phyloP scores from a whole-genome alignment of 768 basidiomycete genomes.

The Pleurotus pulmonarius region DNA sequence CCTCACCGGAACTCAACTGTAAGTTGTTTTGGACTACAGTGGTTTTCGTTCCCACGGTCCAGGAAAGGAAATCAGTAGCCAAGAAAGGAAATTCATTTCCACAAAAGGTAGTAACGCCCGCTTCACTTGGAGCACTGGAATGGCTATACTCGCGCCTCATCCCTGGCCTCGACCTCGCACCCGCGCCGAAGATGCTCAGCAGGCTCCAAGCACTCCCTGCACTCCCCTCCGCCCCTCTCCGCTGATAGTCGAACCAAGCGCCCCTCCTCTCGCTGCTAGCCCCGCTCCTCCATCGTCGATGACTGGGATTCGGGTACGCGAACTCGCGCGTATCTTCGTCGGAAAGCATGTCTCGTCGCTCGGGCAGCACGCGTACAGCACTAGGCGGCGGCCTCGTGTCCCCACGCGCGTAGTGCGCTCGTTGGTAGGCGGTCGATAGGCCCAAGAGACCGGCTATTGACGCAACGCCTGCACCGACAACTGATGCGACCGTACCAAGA shows the following conservation, averaged over 20 bases:
- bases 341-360: constrained; percentile 70
- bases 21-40: no score
- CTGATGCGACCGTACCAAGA: constrained; percentile 14
- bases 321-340: constrained; percentile 70
- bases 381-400: constrained; percentile 11
- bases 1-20: no score
- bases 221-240: constrained; percentile 31
- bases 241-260: constrained; percentile 19
- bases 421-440: not conserved
- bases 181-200: constrained; percentile 37
- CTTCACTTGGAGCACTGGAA: constrained; percentile 24
- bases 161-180: constrained; percentile 18
- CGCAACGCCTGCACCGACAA: constrained; percentile 1
- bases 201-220: constrained; percentile 54
- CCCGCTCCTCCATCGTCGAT: constrained; percentile 7
- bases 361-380: constrained; percentile 19
- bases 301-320: constrained; percentile 11
- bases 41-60: no score
- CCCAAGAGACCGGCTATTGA: constrained; percentile 6
- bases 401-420: not conserved
- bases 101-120: no score
- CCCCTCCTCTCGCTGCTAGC: constrained; percentile 25
- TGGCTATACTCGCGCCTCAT: constrained; percentile 33
- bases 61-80: no score
- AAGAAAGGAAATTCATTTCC: no score